Conservation (phyloP, 2,329 filamentous ascomycete genomes). For the Arachnomyces sp. region DNA sequence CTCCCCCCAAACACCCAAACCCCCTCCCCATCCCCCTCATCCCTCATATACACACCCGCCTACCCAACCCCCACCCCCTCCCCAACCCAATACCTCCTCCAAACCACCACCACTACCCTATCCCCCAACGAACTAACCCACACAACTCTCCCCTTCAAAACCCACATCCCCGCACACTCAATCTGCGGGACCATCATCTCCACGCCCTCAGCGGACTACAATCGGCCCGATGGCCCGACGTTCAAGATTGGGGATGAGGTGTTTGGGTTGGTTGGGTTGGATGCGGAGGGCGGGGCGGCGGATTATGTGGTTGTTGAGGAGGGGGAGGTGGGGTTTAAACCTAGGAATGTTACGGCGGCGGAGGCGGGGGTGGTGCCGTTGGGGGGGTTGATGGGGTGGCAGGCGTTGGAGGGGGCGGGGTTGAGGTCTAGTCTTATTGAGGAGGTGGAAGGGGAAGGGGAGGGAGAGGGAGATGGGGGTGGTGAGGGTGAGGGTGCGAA, state of each 20-base stretch:
- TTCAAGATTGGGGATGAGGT: conserved; percentile 35
- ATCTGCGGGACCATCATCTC: conserved; percentile 32
- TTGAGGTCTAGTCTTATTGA: conserved; percentile 2
- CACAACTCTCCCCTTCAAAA: conserved; percentile 20
- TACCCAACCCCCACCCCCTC: conserved; percentile 30
- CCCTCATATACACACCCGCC: conserved; percentile 25
- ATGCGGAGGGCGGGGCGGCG: conserved; percentile 34
- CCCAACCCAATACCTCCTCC: conserved; percentile 32
- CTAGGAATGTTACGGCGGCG: conserved; percentile 26
- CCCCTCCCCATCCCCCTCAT: conserved; percentile 17
- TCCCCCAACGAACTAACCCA: conserved; percentile 29
- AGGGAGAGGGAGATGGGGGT: conserved; percentile 2
- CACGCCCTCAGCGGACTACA: conserved; percentile 25
- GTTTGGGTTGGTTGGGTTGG: conserved; percentile 30
- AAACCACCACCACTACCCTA: conserved; percentile 31
- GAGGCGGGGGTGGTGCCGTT: conserved; percentile 31
- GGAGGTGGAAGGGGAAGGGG: not conserved
- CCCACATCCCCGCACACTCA: conserved; percentile 33
- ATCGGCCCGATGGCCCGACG: conserved; percentile 23
- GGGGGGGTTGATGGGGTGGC: conserved; percentile 34
- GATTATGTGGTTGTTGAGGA: conserved; percentile 33
- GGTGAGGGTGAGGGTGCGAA: conserved; percentile 1
- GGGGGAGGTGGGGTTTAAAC: conserved; percentile 31
- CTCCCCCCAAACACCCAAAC: conserved; percentile 19
- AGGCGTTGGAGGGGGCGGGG: conserved; percentile 25